Evolutionary conservation across 768 basidiomycete genomes (phyloP).

Genomic region (Lenzites betulinus): DNA sequence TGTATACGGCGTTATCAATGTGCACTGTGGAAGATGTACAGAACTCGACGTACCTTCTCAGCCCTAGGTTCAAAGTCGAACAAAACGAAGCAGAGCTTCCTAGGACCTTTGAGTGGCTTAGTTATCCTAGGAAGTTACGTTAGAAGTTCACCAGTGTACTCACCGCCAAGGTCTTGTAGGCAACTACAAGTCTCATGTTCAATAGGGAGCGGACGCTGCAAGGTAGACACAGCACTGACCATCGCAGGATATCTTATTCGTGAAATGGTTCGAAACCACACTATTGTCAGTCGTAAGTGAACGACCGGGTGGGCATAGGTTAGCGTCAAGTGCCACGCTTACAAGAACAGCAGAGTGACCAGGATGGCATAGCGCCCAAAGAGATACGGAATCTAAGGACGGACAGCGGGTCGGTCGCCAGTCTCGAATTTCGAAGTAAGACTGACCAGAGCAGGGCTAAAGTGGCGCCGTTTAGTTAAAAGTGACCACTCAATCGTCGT

Average conservation of each 20-base stretch:
- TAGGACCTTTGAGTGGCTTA: not conserved
- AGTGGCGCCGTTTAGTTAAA: conserved; percentile 8
- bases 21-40: too few species aligned
- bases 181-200: not conserved
- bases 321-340: not conserved
- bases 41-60: not conserved
- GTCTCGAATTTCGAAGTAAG: too few species aligned
- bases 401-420: too few species aligned
- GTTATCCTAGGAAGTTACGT: not conserved
- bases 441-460: conserved; percentile 3
- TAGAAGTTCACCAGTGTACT: not conserved
- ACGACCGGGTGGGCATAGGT: too few species aligned
- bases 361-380: conserved; percentile 15
- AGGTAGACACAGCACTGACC: not conserved
- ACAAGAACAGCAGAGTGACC: conserved; percentile 7
- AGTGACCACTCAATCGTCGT: conserved; percentile 16
- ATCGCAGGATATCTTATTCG: conserved; percentile 1
- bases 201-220: not conserved
- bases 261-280: not conserved
- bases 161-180: conserved; percentile 7
- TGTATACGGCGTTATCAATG: not conserved
- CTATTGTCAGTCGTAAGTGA: not conserved
- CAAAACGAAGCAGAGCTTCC: conserved; percentile 14
- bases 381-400: conserved; percentile 12
- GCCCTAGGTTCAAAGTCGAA: conserved; percentile 13